These are phyloP conservation scores for Epichloe uncinata DNA, from an alignment of 2,329 filamentous ascomycete species.

Conservation along the genomic window DNA sequence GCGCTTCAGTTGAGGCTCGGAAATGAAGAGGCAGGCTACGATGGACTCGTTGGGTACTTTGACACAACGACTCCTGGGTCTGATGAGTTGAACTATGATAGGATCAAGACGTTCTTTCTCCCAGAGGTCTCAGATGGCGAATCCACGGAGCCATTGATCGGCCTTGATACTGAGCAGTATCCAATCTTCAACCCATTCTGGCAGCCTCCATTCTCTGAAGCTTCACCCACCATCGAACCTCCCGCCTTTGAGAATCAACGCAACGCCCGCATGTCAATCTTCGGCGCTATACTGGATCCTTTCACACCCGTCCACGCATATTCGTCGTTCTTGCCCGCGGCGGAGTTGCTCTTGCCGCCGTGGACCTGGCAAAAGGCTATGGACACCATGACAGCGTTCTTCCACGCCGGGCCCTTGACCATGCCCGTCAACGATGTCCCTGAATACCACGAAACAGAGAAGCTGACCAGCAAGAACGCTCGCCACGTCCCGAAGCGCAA, in stretches of 20 bases:
- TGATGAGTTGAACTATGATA: too few relatives aligned
- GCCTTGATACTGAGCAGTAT: too few relatives aligned
- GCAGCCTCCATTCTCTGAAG: not conserved
- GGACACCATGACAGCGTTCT: slow-evolving; percentile 26
- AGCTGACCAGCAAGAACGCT: not conserved
- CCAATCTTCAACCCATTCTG: too few relatives aligned
- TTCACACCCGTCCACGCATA: slow-evolving; percentile 24
- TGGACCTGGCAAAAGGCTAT: slow-evolving; percentile 26
- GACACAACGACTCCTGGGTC: too few relatives aligned
- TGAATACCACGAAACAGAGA: not conserved
- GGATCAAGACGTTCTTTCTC: too few relatives aligned
- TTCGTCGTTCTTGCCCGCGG: slow-evolving; percentile 19
- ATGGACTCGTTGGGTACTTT: too few relatives aligned
- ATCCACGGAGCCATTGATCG: too few relatives aligned
- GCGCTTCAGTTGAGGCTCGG: too few relatives aligned
- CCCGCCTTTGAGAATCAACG: too few relatives aligned
- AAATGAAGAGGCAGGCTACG: too few relatives aligned
- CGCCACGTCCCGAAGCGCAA: not conserved
- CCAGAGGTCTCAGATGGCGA: too few relatives aligned
- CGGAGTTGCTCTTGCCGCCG: slow-evolving; percentile 15
- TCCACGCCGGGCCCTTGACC: slow-evolving; percentile 23
- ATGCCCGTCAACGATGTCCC: slow-evolving; percentile 6
- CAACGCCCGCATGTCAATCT: slow-evolving; percentile 5
- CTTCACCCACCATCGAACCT: not conserved
- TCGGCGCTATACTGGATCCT: slow-evolving; percentile 23